phyloP scores from a whole-genome alignment of 352 stramenopile genomes.

The Phytophthora pistaciae region DNA sequence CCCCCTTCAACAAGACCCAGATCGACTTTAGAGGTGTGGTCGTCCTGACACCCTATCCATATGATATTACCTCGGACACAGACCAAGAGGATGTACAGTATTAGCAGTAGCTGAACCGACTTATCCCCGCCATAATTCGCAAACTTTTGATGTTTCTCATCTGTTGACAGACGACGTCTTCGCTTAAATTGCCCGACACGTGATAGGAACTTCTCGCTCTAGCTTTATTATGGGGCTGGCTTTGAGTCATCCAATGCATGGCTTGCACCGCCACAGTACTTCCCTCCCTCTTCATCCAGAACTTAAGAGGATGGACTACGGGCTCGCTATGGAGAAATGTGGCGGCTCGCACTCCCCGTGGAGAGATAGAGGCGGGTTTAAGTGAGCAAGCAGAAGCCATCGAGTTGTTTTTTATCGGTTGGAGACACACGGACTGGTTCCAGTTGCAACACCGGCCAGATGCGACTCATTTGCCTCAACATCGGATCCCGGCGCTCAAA shows the following conservation, averaged over 20 bases:
- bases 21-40: background rate
- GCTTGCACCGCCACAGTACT: too few species aligned
- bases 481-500: too few species aligned
- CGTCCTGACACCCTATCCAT: constrained; percentile 1
- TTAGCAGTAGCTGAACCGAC: constrained; percentile 2
- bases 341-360: too few species aligned
- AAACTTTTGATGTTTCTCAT: constrained; percentile 3
- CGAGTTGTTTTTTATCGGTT: too few species aligned
- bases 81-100: constrained; percentile 7
- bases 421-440: too few species aligned
- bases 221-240: background rate
- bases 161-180: background rate
- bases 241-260: background rate
- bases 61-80: constrained; percentile 2
- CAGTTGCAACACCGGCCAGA: too few species aligned
- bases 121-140: background rate
- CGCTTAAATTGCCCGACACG: background rate
- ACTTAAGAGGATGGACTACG: too few species aligned
- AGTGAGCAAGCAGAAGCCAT: too few species aligned
- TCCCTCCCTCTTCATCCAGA: too few species aligned
- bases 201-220: background rate
- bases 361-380: too few species aligned
- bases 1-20: background rate
- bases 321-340: too few species aligned
- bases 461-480: too few species aligned